Evolutionary conservation across 805 yeast genomes (phyloP), one percentile per base, ranked within the genome.

Genomic region (Sugiyamaella lignohabitans): DNA sequence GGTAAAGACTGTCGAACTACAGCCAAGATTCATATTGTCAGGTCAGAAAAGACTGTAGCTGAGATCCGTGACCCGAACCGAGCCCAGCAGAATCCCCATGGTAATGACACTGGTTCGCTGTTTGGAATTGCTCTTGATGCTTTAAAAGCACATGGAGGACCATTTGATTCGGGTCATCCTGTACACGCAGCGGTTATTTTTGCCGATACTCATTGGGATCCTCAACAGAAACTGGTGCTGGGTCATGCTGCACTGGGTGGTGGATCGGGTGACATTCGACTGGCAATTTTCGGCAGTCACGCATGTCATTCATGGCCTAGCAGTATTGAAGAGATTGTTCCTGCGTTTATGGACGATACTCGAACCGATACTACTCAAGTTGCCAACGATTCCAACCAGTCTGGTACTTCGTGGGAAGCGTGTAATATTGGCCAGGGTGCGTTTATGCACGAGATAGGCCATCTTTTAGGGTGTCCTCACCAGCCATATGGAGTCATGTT

Each of bases 191-290:
- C 98, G 0, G 91, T 85, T 19, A 71, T 91, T 62, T 82, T 80
- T 55, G 62, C 88, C 55, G 98, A 93, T 65, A 74, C 94, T 1
- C 88, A 83, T 59, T 93, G 87, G 84, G 95, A 89, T 62, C 64
- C 69, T 1, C 57, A 66, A 37, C 64, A 67, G 27, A 70, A 78
- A 17, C 65, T 84, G 53, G 80, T 93, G 41, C 63, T 79, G 32
- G 87, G 87, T 1, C 98, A 93, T 66, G 97, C 97, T 1, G 98
- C 98, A 0, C 67, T 91, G 16, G 98, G 98, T 40, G 98, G 98
- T 23, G 93, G 93, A 10, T 73, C 74, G 21, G 81, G 74, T 37
- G 69, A 78, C 38, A 69, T 87, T 38, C 80, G 80, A 53, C 66
- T 93, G 46, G 98, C 95, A 1, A 87, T 93, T 6, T 91, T 89